Evolutionary conservation across 306 rosid genomes (phyloP).

Genomic region (Quercus berberidifolia): DNA sequence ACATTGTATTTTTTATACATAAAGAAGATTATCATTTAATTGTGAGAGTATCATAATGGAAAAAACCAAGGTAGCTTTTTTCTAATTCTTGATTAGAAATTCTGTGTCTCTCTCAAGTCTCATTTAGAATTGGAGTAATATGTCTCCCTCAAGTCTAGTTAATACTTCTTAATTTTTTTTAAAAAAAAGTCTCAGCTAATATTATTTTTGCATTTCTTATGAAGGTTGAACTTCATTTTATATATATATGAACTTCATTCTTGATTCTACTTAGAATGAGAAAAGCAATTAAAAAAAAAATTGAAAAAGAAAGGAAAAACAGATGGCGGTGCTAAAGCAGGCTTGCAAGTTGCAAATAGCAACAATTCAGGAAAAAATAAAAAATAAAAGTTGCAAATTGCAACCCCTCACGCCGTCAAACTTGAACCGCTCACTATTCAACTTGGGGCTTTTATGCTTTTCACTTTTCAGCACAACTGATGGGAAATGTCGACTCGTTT

Average conservation of each 20-base stretch:
- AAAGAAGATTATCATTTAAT: too few relatives aligned
- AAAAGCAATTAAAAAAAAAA: not conserved
- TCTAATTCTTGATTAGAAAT: not conserved
- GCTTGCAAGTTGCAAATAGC: too few relatives aligned
- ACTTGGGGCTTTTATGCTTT: not conserved
- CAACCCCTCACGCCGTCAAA: not conserved
- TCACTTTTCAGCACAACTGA: conserved; percentile 40
- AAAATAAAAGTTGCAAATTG: too few relatives aligned
- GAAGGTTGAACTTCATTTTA: not conserved
- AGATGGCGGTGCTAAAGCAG: too few relatives aligned
- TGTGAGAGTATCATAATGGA: too few relatives aligned
- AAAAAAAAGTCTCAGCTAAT: too few relatives aligned
- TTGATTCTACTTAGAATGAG: not conserved
- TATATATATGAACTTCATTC: too few relatives aligned
- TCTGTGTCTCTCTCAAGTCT: not conserved
- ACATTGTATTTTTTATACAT: too few relatives aligned
- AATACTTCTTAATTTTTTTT: too few relatives aligned
- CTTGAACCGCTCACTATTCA: not conserved
- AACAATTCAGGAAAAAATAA: too few relatives aligned
- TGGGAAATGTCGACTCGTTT: not conserved
- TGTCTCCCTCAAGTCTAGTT: not conserved
- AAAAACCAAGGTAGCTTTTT: too few relatives aligned
- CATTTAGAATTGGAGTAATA: too few relatives aligned
- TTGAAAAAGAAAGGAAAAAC: not conserved
- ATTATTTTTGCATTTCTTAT: not conserved